Evolutionary conservation across 2,329 filamentous ascomycete species (phyloP).

Genomic region (Colletotrichum sp.): DNA sequence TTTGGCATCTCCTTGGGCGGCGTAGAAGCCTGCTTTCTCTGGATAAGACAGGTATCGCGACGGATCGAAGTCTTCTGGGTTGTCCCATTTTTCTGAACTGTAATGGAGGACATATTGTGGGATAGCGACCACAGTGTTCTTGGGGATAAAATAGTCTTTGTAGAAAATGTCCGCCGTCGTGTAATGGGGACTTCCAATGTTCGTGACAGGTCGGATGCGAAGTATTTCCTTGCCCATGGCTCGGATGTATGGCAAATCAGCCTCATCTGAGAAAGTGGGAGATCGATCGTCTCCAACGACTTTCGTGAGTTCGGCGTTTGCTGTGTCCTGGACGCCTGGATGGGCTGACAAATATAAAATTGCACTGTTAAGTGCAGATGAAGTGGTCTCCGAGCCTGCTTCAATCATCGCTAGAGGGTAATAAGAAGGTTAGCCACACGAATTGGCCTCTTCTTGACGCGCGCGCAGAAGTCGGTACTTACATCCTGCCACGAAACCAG

Average conservation of each 20-base stretch:
- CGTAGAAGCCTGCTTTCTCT: neutral
- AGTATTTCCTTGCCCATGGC: slow-evolving; percentile 60
- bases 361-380: neutral
- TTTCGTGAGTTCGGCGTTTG: neutral
- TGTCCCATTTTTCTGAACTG: neutral
- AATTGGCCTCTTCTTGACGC: neutral
- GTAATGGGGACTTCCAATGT: slow-evolving; percentile 33
- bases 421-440: neutral
- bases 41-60: neutral
- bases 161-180: neutral
- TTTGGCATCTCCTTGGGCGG: neutral
- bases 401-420: neutral
- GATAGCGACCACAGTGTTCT: neutral
- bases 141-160: slow-evolving; percentile 1
- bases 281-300: slow-evolving; percentile 53
- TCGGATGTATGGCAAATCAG: slow-evolving; percentile 54
- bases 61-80: neutral
- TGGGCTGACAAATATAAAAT: neutral
- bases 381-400: neutral
- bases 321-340: neutral
- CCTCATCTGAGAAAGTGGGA: slow-evolving; percentile 54
- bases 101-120: neutral
- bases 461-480: neutral
- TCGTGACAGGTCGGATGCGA: slow-evolving; percentile 58
- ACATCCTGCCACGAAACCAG: neutral